Evolutionary conservation across 108 stramenopile genomes (phyloP), one percentile per base, ranked within the genome.

Genomic region (Nitzschia palea): DNA sequence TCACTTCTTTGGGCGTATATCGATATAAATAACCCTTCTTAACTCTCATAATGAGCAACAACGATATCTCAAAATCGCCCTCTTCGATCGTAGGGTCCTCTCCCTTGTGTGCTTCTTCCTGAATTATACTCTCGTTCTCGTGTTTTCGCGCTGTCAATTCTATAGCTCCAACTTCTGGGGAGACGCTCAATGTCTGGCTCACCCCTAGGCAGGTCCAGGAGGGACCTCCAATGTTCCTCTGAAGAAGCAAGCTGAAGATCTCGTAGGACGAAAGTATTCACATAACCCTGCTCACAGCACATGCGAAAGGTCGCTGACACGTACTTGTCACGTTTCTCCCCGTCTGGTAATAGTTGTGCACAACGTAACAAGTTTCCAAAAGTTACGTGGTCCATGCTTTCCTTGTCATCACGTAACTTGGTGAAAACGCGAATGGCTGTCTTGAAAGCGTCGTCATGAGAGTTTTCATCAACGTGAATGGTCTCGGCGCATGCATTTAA

Each of bases 331-430:
- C 61, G 67, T 43, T 76, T 71, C 12, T 76, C 54, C 31, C 74
- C 65, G 4, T 71, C 47, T 34, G 82, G 76, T 30, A 83, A 33
- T 30, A 83, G 62, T 40, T 59, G 58, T 0, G 78, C 64, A 35
- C 82, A 83, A 40, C 60, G 30, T 0, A 83, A 26, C 72, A 83
- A 61, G 34, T 73, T 76, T 17, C 70, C 78, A 52, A 65, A 83
- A 0, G 78, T 77, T n/a, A 83, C 78, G 53, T 83, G 82, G 73
- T 83, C 79, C 2, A 68, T 72, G 3, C 29, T 23, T n/a, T 56
- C 57, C 4, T 31, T 14, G 17, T 31, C 34, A n/a, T 45, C 45
- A 31, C 71, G 44, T 2, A 83, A 17, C 32, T 71, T 56, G 9
- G 76, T 76, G 51, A 83, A 79, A 17, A 70, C 33, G 4, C 52